Evolutionary conservation across 805 yeast species (phyloP).

Genomic region (Cyberlindnera euphorbiiphila): DNA sequence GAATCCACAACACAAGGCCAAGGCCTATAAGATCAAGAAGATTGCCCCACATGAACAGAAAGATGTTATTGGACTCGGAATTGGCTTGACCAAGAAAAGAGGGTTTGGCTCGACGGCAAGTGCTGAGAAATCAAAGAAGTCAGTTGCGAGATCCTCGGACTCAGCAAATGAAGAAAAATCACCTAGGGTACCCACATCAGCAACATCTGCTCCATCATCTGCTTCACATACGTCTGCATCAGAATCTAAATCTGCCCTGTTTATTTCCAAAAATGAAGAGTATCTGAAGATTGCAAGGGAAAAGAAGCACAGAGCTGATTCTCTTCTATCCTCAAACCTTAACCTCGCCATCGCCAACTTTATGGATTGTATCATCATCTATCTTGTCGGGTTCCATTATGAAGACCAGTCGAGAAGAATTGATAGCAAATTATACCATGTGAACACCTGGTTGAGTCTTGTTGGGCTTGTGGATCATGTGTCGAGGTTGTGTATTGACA

Average conservation of each 20-base stretch:
- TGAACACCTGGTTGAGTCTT: conserved; percentile 21
- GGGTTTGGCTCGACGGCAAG: background rate
- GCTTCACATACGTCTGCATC: no score
- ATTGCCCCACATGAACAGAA: background rate
- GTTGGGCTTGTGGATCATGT: conserved; percentile 15
- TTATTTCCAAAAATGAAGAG: conserved; percentile 4
- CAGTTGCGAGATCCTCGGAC: no score
- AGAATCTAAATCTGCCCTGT: background rate
- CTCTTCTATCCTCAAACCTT: conserved; percentile 1
- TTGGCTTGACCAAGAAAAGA: conserved; percentile 6
- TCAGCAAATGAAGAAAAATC: background rate
- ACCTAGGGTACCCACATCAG: no score
- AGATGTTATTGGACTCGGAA: conserved; percentile 6
- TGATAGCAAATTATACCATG: conserved; percentile 11
- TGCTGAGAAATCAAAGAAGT: conserved; percentile 6
- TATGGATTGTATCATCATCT: conserved; percentile 21
- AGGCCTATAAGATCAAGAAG: conserved; percentile 9
- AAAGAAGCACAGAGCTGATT: conserved; percentile 23
- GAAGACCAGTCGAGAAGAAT: conserved; percentile 21
- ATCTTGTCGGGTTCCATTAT: conserved; percentile 21
- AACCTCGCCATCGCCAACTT: conserved; percentile 11
- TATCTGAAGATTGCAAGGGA: conserved; percentile 11
- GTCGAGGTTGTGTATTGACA: conserved; percentile 4
- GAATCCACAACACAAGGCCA: conserved; percentile 4
- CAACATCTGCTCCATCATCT: background rate